Base-by-base conservation (phyloP, 192 early-diverging fungal genomes). In the Gaertneriomyces sp. region DNA sequence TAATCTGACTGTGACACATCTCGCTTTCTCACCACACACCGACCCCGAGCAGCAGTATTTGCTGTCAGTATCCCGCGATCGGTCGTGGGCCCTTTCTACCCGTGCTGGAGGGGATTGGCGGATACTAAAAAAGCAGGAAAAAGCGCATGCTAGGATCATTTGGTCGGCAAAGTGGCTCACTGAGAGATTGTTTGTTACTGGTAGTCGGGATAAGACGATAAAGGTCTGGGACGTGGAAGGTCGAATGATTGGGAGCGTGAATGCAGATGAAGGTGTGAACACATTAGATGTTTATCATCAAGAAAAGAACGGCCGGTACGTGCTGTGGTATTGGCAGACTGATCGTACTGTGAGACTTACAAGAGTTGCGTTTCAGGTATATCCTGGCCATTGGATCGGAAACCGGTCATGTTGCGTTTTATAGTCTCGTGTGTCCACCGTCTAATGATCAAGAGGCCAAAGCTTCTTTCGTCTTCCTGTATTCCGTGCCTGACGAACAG, bases 121-220 rank as follows among this genome's bases (percentile, higher is more conserved):
- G 41, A 14, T 47, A 38, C 6, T 45, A 42, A 33, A 33, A 33
- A 33, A 33, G 19, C 83, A 85, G 40, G 71, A 79, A 50, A 91
- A 91, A 73, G 89, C 93, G 14, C 96, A 98, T 73, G 83, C 91
- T 0, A 86, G 96, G 58, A 95, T 98, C 54, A 85, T 98, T 16
- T 98, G 96, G 96, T 87, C 90, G 68, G 87, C 84, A 41, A 77
- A 86, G 4, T 98, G 93, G 93, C 80, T 82, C 44, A 82, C 78
- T 20, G 91, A 93, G 63, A 46, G 43, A 5, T 81, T 89, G 38
- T 97, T 98, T 83, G 93, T 81, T 25, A 98, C 96, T 4, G 93
- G 78, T 9, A 93, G 91, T n/a, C 81, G 96, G 51, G 96, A 98
- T 70, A 94, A 94, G 73, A 87, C 90, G 1, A 81, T 88, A 42